Percentiles rank a stretch among this genome's conserved stretches.
These are phyloP conservation scores for Ulvella scutata DNA, from an alignment of 139 green algal genomes.

Conservation along the genomic window DNA sequence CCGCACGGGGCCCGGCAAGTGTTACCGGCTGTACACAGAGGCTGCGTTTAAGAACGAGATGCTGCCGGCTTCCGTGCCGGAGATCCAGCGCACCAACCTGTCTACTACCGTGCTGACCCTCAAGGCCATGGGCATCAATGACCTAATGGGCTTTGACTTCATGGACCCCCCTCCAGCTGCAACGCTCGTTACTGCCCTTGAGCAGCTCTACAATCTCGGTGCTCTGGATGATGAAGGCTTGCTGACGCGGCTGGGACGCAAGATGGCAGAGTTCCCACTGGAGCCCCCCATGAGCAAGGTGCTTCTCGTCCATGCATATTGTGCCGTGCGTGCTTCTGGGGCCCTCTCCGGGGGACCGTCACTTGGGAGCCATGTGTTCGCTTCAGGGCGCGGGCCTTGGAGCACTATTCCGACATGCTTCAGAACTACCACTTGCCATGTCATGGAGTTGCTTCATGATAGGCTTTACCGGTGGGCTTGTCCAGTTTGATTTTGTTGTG, in stretches of 20 bases:
- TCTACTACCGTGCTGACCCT: conserved; percentile 78
- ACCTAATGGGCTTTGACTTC: conserved; percentile 96
- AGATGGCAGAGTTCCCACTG: conserved; percentile 98
- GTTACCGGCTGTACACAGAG: conserved; percentile 91
- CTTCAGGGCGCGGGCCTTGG: too few relatives aligned
- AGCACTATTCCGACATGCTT: background rate
- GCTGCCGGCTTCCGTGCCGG: conserved; percentile 64
- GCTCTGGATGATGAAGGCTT: conserved; percentile 89
- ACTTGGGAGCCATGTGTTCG: too few relatives aligned
- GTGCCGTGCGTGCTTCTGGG: too few relatives aligned
- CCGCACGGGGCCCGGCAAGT: conserved; percentile 90
- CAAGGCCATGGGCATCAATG: conserved; percentile 97
- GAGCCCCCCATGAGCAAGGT: conserved; percentile 92
- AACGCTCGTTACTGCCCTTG: conserved; percentile 69
- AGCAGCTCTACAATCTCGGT: conserved; percentile 93
- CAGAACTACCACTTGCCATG: too few relatives aligned
- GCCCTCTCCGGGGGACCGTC: too few relatives aligned
- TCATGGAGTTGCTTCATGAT: too few relatives aligned
- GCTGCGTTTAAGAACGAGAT: conserved; percentile 83
- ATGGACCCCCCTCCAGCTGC: conserved; percentile 88
- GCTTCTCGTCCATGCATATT: too few relatives aligned
- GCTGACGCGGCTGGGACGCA: conserved; percentile 87
- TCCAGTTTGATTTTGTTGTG: too few relatives aligned
- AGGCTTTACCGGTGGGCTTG: too few relatives aligned
- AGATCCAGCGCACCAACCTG: conserved; percentile 82